Evolutionary conservation across 2,329 filamentous ascomycete species (phyloP).

Genomic region (Truncatella angustata): DNA sequence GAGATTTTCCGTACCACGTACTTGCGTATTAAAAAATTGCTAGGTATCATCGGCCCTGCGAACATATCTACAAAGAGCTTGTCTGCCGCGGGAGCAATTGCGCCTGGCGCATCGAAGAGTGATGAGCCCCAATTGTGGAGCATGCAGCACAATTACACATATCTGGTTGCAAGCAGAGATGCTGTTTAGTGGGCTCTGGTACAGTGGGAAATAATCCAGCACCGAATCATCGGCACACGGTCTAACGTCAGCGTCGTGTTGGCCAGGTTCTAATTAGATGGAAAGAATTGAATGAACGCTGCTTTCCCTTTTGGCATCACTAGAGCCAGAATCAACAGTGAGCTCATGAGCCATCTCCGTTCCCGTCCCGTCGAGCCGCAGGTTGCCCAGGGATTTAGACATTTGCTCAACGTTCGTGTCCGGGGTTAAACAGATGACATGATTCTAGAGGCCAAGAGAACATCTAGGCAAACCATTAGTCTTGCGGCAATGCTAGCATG

Average conservation of each 20-base stretch:
- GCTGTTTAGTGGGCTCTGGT: not conserved
- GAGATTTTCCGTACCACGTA: not conserved
- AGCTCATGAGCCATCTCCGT: not conserved
- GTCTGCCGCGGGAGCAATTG: not conserved
- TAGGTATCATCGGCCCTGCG: conserved; percentile 2
- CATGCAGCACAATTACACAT: not conserved
- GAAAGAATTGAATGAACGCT: too few relatives aligned
- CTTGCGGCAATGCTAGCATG: conserved; percentile 1
- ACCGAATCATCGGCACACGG: too few relatives aligned
- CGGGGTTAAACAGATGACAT: not conserved
- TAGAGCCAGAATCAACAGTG: not conserved
- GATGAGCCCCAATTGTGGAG: too few relatives aligned
- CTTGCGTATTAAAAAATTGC: conserved; percentile 1
- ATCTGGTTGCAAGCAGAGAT: not conserved
- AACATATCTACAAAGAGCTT: not conserved
- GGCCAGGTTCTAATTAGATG: too few relatives aligned
- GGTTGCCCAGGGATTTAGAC: not conserved
- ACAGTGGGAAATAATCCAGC: not conserved
- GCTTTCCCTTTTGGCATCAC: not conserved
- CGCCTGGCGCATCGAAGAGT: not conserved
- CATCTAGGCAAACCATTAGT: not conserved
- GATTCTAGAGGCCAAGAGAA: not conserved
- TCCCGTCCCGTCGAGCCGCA: conserved; percentile 5
- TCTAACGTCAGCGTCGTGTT: too few relatives aligned
- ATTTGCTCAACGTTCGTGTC: not conserved